A percentile compares a stretch with the other conserved stretches of the same genome.
These are phyloP conservation scores for Lunularia cruciata DNA, from an alignment of 225 moss, liverwort and hornwort species.

Conservation along the genomic window DNA sequence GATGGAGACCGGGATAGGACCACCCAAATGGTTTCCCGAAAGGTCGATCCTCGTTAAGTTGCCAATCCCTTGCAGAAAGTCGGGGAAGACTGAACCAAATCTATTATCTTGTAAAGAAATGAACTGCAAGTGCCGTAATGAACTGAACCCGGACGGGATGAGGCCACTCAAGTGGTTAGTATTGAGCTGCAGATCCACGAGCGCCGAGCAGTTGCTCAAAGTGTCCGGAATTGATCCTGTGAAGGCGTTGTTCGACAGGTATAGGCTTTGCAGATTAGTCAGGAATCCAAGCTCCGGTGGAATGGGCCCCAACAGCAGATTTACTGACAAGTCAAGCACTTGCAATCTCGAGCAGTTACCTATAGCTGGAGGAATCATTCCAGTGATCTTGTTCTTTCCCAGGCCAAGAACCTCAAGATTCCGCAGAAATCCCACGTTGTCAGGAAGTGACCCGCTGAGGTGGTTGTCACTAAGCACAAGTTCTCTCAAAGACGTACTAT, in stretches of 20 bases:
- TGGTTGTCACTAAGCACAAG: slow-evolving; percentile 43
- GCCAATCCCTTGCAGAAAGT: slow-evolving; percentile 3
- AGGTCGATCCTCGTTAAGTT: slow-evolving; percentile 22
- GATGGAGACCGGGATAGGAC: slow-evolving; percentile 33
- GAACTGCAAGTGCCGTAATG: not conserved
- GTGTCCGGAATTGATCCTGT: slow-evolving; percentile 22
- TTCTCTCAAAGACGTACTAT: slow-evolving; percentile 31
- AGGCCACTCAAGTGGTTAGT: slow-evolving; percentile 27
- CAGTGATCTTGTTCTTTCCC: slow-evolving; percentile 31
- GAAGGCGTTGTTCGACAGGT: slow-evolving; percentile 28
- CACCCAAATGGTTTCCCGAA: slow-evolving; percentile 31
- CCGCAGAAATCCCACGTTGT: slow-evolving; percentile 13
- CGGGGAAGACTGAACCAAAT: slow-evolving; percentile 3
- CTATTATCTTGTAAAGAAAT: slow-evolving; percentile 2
- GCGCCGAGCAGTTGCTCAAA: slow-evolving; percentile 25
- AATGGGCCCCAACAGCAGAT: slow-evolving; percentile 43
- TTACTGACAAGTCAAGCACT: slow-evolving; percentile 40
- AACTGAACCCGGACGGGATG: slow-evolving; percentile 17
- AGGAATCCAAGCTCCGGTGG: slow-evolving; percentile 33
- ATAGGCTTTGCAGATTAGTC: slow-evolving; percentile 18
- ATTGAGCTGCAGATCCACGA: slow-evolving; percentile 22
- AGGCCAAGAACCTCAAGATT: slow-evolving; percentile 23
- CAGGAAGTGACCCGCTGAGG: slow-evolving; percentile 44
- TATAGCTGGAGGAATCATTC: slow-evolving; percentile 53
- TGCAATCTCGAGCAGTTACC: slow-evolving; percentile 53